These are phyloP conservation scores for Clonostachys chloroleuca DNA, from an alignment of 2,329 filamentous ascomycete genomes.

Conservation along the genomic window DNA sequence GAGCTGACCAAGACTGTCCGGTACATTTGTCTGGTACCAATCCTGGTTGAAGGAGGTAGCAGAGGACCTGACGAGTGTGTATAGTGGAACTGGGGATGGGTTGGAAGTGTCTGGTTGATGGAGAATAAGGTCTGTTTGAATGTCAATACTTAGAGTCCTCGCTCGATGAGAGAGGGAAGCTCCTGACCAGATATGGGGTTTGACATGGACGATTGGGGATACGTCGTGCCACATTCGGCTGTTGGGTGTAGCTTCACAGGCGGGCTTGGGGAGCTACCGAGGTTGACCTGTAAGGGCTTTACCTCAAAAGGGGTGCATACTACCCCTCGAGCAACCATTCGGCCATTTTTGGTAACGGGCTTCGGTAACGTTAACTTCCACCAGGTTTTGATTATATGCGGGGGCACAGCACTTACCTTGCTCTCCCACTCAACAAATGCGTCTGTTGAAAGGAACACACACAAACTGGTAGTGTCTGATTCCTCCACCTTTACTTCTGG, in stretches of 20 bases:
- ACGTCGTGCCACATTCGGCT: constrained; percentile 40
- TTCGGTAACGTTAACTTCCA: constrained; percentile 1
- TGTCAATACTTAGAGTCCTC: not conserved
- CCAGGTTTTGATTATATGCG: not conserved
- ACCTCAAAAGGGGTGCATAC: constrained; percentile 46
- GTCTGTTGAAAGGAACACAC: constrained; percentile 43
- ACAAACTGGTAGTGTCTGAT: constrained; percentile 40
- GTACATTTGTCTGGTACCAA: constrained; percentile 50
- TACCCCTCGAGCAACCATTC: constrained; percentile 28
- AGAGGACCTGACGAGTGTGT: constrained; percentile 47
- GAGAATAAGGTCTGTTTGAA: constrained; percentile 38
- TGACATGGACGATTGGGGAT: constrained; percentile 23
- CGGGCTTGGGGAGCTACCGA: constrained; percentile 19
- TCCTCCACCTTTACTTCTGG: constrained; percentile 31
- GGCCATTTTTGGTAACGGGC: constrained; percentile 32
- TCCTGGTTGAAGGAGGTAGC: constrained; percentile 43
- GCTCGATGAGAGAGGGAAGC: not conserved
- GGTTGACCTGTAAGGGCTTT: constrained; percentile 44
- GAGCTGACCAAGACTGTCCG: constrained; percentile 13
- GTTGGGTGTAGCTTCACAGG: constrained; percentile 27
- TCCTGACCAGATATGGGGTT: constrained; percentile 42
- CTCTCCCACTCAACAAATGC: constrained; percentile 54
- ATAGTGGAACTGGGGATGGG: constrained; percentile 30
- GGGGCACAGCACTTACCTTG: constrained; percentile 25
- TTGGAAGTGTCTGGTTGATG: constrained; percentile 17